Percentiles rank a stretch among this genome's conserved stretches.
phyloP scores from a whole-genome alignment of 257 asterid species.

The Solanum gandarillasii region DNA sequence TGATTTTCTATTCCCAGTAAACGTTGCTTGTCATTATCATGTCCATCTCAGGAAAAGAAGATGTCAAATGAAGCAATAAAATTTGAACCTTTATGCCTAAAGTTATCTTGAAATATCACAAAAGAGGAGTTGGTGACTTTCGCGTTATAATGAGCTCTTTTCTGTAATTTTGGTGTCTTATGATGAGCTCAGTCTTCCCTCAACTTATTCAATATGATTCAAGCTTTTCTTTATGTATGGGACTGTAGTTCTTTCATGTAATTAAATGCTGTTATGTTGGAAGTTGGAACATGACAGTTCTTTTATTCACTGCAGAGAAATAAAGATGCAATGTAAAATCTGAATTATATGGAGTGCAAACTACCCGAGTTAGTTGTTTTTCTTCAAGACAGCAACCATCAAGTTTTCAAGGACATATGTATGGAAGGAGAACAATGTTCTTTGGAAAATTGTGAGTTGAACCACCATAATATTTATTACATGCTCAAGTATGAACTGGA shows the following conservation, averaged over 20 bases:
- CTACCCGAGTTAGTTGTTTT: conserved; percentile 3
- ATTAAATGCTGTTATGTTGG: neutral
- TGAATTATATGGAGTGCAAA: conserved; percentile 1
- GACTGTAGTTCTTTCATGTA: neutral
- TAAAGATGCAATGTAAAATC: neutral
- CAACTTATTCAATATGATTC: neutral
- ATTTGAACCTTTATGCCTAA: neutral
- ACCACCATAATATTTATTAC: conserved; percentile 9
- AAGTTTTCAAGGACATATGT: neutral
- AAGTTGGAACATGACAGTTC: neutral
- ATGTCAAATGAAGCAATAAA: neutral
- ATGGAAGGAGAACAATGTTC: neutral
- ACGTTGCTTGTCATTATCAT: neutral
- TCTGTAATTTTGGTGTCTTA: neutral
- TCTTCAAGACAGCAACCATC: neutral
- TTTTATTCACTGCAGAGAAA: neutral
- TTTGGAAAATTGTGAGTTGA: conserved; percentile 16
- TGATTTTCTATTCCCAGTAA: neutral
- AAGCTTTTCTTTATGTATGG: neutral
- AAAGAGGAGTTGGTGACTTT: neutral
- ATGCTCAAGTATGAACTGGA: conserved; percentile 7
- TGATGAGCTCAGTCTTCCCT: neutral
- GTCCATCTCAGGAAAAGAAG: neutral
- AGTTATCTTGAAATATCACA: neutral
- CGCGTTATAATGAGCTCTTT: neutral